These are phyloP conservation scores for Musa troglodytarum DNA, from an alignment of 176 grass and related monocot genomes.

Conservation along the genomic window DNA sequence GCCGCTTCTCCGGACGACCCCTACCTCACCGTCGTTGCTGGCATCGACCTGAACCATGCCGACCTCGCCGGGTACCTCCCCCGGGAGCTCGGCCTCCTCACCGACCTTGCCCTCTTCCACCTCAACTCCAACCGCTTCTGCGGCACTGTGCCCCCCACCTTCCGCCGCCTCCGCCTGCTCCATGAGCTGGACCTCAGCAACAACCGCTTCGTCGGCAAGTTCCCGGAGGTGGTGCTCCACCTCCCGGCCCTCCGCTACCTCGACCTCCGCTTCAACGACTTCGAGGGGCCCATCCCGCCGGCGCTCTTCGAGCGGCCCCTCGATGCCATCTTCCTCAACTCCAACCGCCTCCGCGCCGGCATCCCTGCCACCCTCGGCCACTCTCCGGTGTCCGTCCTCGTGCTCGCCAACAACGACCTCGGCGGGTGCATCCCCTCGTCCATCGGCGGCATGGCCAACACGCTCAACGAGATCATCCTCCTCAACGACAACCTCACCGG, in stretches of 20 bases:
- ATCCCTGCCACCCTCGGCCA: conserved; percentile 74
- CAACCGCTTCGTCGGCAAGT: conserved; percentile 79
- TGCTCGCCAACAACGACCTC: conserved; percentile 68
- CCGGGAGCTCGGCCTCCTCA: conserved; percentile 35
- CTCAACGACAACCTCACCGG: conserved; percentile 43
- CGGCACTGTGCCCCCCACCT: conserved; percentile 44
- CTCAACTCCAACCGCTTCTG: conserved; percentile 99
- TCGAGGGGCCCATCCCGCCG: conserved; percentile 61
- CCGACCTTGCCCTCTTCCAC: conserved; percentile 68
- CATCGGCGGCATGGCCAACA: conserved; percentile 49
- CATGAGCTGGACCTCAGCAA: conserved; percentile 95
- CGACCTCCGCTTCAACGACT: conserved; percentile 83
- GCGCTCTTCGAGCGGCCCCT: conserved; percentile 56
- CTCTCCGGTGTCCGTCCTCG: conserved; percentile 68
- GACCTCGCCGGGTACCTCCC: conserved; percentile 67
- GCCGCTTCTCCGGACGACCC: conserved; percentile 1
- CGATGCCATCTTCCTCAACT: conserved; percentile 81
- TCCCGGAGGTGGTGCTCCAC: conserved; percentile 34
- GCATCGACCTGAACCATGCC: conserved; percentile 84
- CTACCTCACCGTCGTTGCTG: conserved; percentile 36
- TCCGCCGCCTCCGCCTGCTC: conserved; percentile 36
- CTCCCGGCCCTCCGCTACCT: conserved; percentile 50
- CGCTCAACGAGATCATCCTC: conserved; percentile 77
- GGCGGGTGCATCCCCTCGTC: conserved; percentile 59
- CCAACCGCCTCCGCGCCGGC: conserved; percentile 50